Evolutionary conservation across 192 early-diverging fungal species (phyloP).

Genomic region (Podila minutissima): DNA sequence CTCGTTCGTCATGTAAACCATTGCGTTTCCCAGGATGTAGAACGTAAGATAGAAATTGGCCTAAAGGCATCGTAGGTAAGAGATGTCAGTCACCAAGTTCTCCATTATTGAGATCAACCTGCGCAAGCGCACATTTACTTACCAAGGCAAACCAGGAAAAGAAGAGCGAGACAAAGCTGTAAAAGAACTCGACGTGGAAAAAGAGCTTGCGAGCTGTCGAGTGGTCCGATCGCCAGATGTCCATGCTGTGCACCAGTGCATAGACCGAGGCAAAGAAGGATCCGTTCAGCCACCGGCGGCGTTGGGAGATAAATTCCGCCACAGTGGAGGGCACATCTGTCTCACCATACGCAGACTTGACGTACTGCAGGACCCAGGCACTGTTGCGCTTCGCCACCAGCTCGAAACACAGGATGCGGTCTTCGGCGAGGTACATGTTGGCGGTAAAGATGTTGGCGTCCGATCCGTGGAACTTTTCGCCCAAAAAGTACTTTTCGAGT

Average conservation of each 20-base stretch:
- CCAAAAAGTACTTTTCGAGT: constrained; percentile 83
- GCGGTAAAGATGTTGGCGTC: constrained; percentile 76
- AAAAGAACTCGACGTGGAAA: constrained; percentile 81
- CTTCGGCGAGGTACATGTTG: constrained; percentile 88
- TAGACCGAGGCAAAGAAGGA: constrained; percentile 95
- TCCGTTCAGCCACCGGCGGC: constrained; percentile 97
- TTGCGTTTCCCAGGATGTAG: constrained; percentile 78
- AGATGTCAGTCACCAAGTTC: not conserved
- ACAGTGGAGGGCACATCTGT: constrained; percentile 84
- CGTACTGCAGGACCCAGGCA: constrained; percentile 81
- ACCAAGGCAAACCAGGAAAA: constrained; percentile 94
- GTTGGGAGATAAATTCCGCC: constrained; percentile 95
- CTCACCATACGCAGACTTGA: constrained; percentile 75
- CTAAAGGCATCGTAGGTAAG: constrained; percentile 25
- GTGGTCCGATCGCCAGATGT: constrained; percentile 84
- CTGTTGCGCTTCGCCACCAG: constrained; percentile 76
- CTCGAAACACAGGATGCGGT: constrained; percentile 89
- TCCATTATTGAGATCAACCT: not conserved
- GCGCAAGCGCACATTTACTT: constrained; percentile 37
- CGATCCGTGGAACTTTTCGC: constrained; percentile 63
- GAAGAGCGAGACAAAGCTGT: constrained; percentile 81
- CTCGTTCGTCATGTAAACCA: constrained; percentile 40
- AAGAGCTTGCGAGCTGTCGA: constrained; percentile 74
- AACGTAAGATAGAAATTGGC: constrained; percentile 93
- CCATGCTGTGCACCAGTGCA: constrained; percentile 79